Evolutionary conservation across 2,329 filamentous ascomycete genomes (phyloP).

Genomic region (Aspergillus sojae): DNA sequence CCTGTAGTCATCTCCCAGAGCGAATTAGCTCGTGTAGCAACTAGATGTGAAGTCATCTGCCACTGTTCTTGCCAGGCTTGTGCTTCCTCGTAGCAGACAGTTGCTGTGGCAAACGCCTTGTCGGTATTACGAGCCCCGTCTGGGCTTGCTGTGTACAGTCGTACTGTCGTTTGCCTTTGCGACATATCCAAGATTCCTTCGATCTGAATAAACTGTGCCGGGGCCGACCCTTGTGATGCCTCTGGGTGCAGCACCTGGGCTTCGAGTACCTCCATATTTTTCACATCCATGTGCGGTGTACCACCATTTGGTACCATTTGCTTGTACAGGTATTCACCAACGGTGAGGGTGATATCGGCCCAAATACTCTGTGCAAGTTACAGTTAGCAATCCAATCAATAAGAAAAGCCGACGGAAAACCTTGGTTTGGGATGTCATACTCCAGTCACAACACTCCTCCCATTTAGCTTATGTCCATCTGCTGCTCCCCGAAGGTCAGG

Average conservation of each 20-base stretch:
- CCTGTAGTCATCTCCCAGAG: too few relatives aligned
- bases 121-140: too few relatives aligned
- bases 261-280: conserved; percentile 38
- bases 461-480: conserved; percentile 49
- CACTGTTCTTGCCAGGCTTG: too few relatives aligned
- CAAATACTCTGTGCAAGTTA: conserved; percentile 20
- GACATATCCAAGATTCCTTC: conserved; percentile 2
- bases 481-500: conserved; percentile 41
- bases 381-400: background rate
- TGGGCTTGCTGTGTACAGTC: too few relatives aligned
- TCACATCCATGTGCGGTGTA: conserved; percentile 38
- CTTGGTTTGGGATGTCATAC: conserved; percentile 26
- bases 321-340: conserved; percentile 27
- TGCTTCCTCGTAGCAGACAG: too few relatives aligned
- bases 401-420: too few relatives aligned
- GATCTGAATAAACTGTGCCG: conserved; percentile 33
- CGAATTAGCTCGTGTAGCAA: conserved; percentile 17
- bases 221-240: conserved; percentile 29
- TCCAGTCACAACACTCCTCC: conserved; percentile 46
- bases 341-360: conserved; percentile 29
- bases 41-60: conserved; percentile 16
- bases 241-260: conserved; percentile 53
- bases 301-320: conserved; percentile 13
- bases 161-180: too few relatives aligned
- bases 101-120: too few relatives aligned